Conservation (phyloP, 306 rosid genomes). For the Castanea mollissima region DNA sequence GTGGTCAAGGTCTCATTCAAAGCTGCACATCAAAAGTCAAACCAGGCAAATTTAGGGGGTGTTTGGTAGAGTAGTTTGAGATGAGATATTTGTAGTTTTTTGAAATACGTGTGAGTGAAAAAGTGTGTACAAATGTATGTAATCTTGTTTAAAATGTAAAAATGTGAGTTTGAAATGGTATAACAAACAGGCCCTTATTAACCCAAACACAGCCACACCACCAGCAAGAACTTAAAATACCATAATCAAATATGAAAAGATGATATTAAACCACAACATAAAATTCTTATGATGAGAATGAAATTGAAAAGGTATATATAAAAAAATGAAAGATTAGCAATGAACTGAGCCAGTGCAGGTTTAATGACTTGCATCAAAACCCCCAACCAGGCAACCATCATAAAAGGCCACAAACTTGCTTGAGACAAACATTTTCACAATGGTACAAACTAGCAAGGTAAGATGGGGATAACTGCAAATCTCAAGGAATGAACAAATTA, state of each 20-base stretch:
- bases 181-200: no score
- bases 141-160: no score
- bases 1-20: conserved; percentile 72
- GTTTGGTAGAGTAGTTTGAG: no score
- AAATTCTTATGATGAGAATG: not conserved
- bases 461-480: not conserved
- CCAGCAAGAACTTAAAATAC: not conserved
- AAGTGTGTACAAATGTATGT: no score
- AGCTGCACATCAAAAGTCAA: conserved; percentile 44
- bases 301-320: not conserved
- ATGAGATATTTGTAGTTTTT: no score
- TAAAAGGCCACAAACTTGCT: no score
- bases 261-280: not conserved
- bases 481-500: not conserved
- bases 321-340: not conserved
- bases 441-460: not conserved
- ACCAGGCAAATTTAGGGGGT: not conserved
- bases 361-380: not conserved
- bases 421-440: not conserved
- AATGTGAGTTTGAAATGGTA: no score
- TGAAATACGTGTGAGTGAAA: no score
- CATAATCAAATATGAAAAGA: not conserved
- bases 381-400: no score
- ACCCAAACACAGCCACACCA: conserved; percentile 7
- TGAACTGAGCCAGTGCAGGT: not conserved